A percentile compares a stretch with the other conserved stretches of the same genome.
Conservation (phyloP, 2,329 filamentous ascomycete species). For the Cladosporium phlei region DNA sequence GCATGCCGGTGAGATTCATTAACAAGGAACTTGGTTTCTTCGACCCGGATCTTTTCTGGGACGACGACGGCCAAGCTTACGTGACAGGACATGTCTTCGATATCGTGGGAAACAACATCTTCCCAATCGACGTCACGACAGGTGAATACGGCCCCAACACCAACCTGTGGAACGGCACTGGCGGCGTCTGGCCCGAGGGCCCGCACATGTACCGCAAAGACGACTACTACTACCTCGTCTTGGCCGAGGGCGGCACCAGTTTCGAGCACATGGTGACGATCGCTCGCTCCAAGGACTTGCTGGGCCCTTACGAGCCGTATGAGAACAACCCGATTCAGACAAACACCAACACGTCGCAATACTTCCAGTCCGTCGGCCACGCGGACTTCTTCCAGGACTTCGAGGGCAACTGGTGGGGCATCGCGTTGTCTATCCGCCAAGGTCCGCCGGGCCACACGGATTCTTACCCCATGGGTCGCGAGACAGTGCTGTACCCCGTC, state of each 20-base stretch:
- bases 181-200: constrained; percentile 31
- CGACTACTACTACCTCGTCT: constrained; percentile 32
- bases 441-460: constrained; percentile 36
- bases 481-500: constrained; percentile 47
- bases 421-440: constrained; percentile 44
- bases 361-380: constrained; percentile 52
- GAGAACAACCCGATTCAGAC: constrained; percentile 26
- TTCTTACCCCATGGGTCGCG: constrained; percentile 51
- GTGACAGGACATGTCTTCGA: constrained; percentile 36
- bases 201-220: constrained; percentile 35
- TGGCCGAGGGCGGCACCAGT: constrained; percentile 35
- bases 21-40: constrained; percentile 22
- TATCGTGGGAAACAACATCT: constrained; percentile 30
- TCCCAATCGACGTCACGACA: constrained; percentile 32
- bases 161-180: constrained; percentile 34
- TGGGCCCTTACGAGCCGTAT: constrained; percentile 27
- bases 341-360: constrained; percentile 23
- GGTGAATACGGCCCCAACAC: constrained; percentile 23
- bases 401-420: constrained; percentile 50
- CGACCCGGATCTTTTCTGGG: constrained; percentile 44
- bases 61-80: constrained; percentile 52
- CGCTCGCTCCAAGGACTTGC: constrained; percentile 35
- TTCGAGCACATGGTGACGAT: constrained; percentile 39
- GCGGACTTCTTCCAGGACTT: constrained; percentile 53
- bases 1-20: constrained; percentile 40